Evolutionary conservation across 169 alveolate genomes (phyloP), one percentile per base, ranked within the genome.

Genomic region (Plasmodium relictum): DNA sequence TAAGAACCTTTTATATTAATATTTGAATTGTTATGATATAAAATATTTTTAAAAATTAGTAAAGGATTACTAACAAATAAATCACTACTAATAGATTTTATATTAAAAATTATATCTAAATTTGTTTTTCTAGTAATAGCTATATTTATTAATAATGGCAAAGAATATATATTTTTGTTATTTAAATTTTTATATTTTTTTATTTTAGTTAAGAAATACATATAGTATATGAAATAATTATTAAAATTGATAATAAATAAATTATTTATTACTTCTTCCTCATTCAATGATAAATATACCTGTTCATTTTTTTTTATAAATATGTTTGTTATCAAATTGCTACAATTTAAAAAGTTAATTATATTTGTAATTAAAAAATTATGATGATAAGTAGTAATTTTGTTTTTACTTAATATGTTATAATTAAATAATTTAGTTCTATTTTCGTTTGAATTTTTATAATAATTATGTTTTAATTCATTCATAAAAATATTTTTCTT

Each of bases 161-260:
- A 52, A 9, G 63, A 14, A 3, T 50, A 37, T 1, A 42, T 54
- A 44, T 45, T 14, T 45, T 42, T 44, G 16, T 69, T 9, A 20
- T 69, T 20, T 6, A 69, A 6, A 2, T 6, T 69, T 52, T 45
- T 69, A 6, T 62, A 18, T 6, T 14, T 69, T 6, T 10, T 69
- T 45, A 69, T 45, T 69, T 45, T 69, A 1, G 61, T 69, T 45
- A 44, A 18, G 20, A 20, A 69, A 45, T 69, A 69, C 3, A 69
- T n/a, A 44, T 42, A 45, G 63, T 69, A 69, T 22, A 69, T 69
- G 18, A n/a, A 69, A 45, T n/a, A 69, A 69, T 69, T 69, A 24
- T 24, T 2, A 69, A 69, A 69, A 14, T 44, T 69, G 1, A n/a
- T 20, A 2, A 69, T 20, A 52, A 69, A 69, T n/a, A 50, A 69